Evolutionary conservation across 2,329 filamentous ascomycete genomes (phyloP).

Genomic region (Macrophomina pseudophaseolina): DNA sequence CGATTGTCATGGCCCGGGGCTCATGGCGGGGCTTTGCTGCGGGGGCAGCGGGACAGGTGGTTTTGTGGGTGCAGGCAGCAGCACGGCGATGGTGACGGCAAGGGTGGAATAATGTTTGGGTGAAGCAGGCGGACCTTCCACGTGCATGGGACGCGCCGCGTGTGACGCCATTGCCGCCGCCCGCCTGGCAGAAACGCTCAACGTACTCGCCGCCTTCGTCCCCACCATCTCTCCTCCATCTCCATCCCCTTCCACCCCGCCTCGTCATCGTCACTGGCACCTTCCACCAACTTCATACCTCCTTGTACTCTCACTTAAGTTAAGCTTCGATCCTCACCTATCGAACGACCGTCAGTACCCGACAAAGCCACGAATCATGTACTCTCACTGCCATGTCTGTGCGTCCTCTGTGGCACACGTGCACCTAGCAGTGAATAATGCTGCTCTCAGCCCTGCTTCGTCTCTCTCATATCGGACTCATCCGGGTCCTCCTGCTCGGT

Average conservation of each 20-base stretch:
- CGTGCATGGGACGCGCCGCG: slow-evolving; percentile 8
- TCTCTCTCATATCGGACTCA: too few species aligned
- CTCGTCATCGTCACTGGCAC: neutral
- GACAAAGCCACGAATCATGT: too few species aligned
- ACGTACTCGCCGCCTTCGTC: neutral
- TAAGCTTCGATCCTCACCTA: too few species aligned
- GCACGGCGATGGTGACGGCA: neutral
- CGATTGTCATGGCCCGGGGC: slow-evolving; percentile 17
- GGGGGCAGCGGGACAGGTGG: neutral
- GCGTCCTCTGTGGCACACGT: too few species aligned
- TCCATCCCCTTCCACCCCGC: neutral
- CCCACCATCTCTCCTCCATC: neutral
- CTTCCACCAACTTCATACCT: neutral
- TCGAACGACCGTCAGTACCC: too few species aligned
- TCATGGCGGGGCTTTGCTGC: slow-evolving; percentile 3
- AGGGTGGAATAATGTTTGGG: neutral
- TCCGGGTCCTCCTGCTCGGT: too few species aligned
- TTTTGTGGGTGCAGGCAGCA: neutral
- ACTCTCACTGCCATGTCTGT: too few species aligned
- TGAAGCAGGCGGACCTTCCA: neutral
- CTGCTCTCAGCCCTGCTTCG: too few species aligned
- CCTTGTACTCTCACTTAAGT: too few species aligned
- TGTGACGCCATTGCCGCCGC: slow-evolving; percentile 9
- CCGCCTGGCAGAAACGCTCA: slow-evolving; percentile 18
- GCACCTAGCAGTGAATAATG: too few species aligned